Evolutionary conservation across 495 filamentous ascomycete species (phyloP).

Genomic region (Penicillium psychrofluorescens): DNA sequence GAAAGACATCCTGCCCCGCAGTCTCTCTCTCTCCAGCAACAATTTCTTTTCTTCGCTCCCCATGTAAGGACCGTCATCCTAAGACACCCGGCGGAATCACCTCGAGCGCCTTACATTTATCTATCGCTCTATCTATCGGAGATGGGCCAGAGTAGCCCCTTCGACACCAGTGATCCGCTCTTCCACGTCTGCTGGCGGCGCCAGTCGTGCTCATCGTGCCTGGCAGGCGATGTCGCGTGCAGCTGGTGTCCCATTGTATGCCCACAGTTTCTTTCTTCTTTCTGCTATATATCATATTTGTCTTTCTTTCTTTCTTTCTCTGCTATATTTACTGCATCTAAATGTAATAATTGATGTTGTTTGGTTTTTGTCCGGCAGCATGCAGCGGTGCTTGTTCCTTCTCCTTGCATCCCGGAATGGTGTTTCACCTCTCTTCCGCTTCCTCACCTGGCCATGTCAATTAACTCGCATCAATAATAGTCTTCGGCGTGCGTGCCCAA

Average conservation of each 20-base stretch:
- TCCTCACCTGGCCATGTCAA: neutral
- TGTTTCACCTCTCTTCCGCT: neutral
- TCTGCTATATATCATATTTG: neutral
- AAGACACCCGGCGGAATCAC: no score
- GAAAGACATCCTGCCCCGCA: no score
- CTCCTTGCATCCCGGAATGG: constrained; percentile 4
- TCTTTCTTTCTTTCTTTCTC: no score
- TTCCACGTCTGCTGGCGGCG: constrained; percentile 38
- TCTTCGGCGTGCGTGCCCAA: constrained; percentile 47
- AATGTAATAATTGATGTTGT: neutral
- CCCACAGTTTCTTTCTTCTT: constrained; percentile 1
- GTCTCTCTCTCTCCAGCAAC: no score
- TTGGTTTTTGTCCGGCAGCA: no score
- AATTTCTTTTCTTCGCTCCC: no score
- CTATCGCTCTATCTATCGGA: no score
- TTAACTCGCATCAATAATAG: constrained; percentile 15
- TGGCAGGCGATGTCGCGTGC: constrained; percentile 32
- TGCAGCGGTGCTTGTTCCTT: no score
- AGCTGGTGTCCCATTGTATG: constrained; percentile 51
- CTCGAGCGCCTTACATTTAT: no score
- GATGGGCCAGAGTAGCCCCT: constrained; percentile 2
- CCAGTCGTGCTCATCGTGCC: constrained; percentile 38
- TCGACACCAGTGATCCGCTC: constrained; percentile 18
- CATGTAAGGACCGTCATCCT: no score
- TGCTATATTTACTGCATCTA: neutral